Conservation (phyloP, 768 basidiomycete species). For the Phaeolepiota aurea region DNA sequence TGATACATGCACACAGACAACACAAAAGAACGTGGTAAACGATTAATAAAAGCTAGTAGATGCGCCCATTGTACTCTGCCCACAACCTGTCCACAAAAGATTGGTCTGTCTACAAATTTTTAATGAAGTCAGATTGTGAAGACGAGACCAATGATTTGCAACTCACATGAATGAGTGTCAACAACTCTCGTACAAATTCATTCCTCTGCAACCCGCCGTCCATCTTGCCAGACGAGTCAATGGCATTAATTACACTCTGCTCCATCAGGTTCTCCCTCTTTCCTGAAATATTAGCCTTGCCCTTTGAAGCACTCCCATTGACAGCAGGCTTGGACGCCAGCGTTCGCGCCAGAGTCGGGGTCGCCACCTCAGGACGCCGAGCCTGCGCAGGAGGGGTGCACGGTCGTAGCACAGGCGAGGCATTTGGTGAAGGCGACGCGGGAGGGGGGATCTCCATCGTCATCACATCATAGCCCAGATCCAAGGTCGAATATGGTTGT, state of each 20-base stretch:
- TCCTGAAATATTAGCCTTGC: not conserved
- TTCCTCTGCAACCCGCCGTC: constrained; percentile 30
- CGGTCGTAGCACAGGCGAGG: not conserved
- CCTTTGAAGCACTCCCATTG: not conserved
- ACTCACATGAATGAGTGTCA: constrained; percentile 56
- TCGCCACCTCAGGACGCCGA: not conserved
- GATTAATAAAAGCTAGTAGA: too few species aligned
- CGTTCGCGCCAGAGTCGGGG: not conserved
- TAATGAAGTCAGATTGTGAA: not conserved
- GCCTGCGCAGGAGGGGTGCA: not conserved
- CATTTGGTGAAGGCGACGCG: not conserved
- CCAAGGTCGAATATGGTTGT: not conserved
- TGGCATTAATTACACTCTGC: not conserved
- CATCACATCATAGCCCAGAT: not conserved
- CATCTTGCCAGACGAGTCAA: not conserved
- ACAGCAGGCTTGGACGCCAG: not conserved
- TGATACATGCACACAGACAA: too few species aligned
- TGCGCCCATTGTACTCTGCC: not conserved
- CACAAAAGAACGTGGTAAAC: too few species aligned
- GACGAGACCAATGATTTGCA: not conserved
- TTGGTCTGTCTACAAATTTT: constrained; percentile 44
- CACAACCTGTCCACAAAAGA: constrained; percentile 45
- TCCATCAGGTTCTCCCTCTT: not conserved
- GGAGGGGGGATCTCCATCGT: not conserved
- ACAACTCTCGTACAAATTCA: constrained; percentile 50